Evolutionary conservation across 2,329 filamentous ascomycete genomes (phyloP).

Genomic region (Helminthosporium solani): DNA sequence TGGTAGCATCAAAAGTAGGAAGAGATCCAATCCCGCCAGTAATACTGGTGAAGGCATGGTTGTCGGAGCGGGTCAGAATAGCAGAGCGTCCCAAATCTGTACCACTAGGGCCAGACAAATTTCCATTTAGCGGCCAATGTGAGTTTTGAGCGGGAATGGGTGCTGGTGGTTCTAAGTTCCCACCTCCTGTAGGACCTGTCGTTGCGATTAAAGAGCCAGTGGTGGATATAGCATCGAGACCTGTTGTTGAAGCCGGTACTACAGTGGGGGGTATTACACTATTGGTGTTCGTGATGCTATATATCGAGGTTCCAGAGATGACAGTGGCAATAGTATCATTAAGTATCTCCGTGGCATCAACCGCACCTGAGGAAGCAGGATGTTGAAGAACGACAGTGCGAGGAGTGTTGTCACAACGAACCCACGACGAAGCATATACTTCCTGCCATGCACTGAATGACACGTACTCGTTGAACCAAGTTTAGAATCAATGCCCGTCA

Average conservation of each 20-base stretch:
- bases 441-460: conserved; percentile 32
- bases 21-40: conserved; percentile 16
- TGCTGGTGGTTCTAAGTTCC: conserved; percentile 11
- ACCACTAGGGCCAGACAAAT: not conserved
- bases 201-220: conserved; percentile 24
- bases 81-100: conserved; percentile 7
- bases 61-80: conserved; percentile 14
- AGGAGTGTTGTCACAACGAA: conserved; percentile 9
- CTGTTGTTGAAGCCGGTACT: conserved; percentile 28
- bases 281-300: conserved; percentile 13
- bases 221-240: conserved; percentile 20
- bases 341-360: conserved; percentile 26
- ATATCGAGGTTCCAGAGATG: conserved; percentile 24
- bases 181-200: conserved; percentile 16
- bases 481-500: conserved; percentile 22
- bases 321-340: conserved; percentile 23
- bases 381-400: conserved; percentile 12
- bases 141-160: not conserved
- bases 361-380: too few species aligned
- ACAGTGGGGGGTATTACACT: conserved; percentile 19
- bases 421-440: conserved; percentile 26
- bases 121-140: conserved; percentile 10
- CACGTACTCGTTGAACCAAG: conserved; percentile 23
- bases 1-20: conserved; percentile 4
- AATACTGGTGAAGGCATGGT: conserved; percentile 14